Base-by-base conservation (phyloP, 495 filamentous ascomycete genomes). In the Antarctomyces pellizariae region DNA sequence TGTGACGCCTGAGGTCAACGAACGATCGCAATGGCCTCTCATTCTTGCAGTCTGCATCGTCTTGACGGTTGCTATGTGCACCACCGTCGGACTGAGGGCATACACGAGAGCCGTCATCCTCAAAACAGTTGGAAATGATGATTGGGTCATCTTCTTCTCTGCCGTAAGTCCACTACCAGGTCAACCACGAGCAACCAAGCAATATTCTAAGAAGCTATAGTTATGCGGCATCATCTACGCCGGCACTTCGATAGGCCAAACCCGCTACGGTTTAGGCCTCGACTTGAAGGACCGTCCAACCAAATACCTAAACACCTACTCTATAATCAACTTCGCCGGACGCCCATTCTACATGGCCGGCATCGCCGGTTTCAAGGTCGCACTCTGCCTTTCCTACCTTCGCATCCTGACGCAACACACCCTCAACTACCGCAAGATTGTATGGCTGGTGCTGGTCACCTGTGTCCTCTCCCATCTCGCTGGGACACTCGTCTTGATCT, bases 301-400 rank as follows among this genome's bases (percentile, higher is more conserved):
- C 31, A 16, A 16, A 3, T 34, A 59, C 28, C 28, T 53, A 6
- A 18, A 32, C 4, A 37, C 37, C 17, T 59, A 59, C 30, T 46
- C 45, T n/a, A 46, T 47, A n/a, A 34, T 58, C 32, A 68, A 68
- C 35, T 67, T 56, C 36, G 56, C 54, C 13, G 63, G 59, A 13
- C 56, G 63, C 4, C 63, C 63, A 1, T 62, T 68, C 24, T 68
- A 68, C 35, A 59, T 63, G 36, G 24, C 64, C 11, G 63, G 63
- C 15, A 62, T 67, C 36, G 53, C 52, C 18, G 57, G 58, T 15
- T 67, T 68, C 49, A 68, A 68, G 39, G 54, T 64, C 5, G 58
- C 63, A 1, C 48, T 67, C n/a, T 56, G 64, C 19, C 48, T 64
- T 25, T 57, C 54, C 18, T 68, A 66, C 31, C 46, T 66, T 5